Base-by-base conservation (phyloP, 306 rosid genomes). In the Carpinus fangiana region DNA sequence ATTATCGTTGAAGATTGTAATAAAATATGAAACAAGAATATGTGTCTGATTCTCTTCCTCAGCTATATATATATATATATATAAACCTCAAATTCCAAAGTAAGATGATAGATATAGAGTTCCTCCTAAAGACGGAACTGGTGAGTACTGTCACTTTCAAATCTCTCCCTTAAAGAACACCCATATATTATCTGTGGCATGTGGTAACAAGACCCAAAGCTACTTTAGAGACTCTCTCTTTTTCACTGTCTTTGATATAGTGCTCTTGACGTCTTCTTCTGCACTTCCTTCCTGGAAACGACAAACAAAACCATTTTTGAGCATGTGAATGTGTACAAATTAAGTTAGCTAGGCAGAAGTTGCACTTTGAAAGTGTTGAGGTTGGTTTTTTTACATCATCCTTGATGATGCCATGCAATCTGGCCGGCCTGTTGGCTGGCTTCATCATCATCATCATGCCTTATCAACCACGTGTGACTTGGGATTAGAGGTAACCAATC, bases 181-280 rank as follows among this genome's bases (percentile, higher is more conserved):
- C 54, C 34, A 31, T 31, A 14, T 9, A 1, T 20, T 47, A 12
- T 57, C 17, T 60, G 78, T 78, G 85, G 84, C 10, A 48, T 65
- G 83, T 62, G 81, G 76, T 11, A 76, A 28, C 0, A 13, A 8
- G 56, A 28, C 65, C 73, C 55, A 86, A 84, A 84, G 86, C 81
- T 70, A 78, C 87, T 86, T 80, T 83, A 68, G 34, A 71, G 73
- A 12, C 10, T 0, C 3, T 8, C 18, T 72, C 53, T 17, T 52
- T 52, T 20, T 52, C 67, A 17, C 16, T 50, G 41, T 71, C 38
- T 41, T 73, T 38, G 10, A 36, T 34, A 52, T 66, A 67, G 56
- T 79, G 76, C 72, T 56, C 61, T 36, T 79, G 80, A 82, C 76
- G 72, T 20, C 48, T 71, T 11, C 38, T 48, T 11, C 38, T 48